Base-by-base conservation (phyloP, 345 rosid species). In the Ceriops tagal region DNA sequence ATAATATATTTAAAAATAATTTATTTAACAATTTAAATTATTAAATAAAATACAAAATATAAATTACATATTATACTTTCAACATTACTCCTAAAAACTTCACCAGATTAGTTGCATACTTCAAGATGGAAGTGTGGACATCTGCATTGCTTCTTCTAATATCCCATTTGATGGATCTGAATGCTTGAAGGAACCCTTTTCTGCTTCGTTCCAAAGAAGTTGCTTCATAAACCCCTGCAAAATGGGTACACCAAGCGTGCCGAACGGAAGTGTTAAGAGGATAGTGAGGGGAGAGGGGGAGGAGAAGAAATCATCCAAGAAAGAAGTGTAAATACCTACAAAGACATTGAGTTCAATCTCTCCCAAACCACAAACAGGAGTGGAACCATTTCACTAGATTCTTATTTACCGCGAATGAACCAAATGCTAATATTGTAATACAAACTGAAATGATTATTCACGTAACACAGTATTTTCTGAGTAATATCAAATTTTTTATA, bases 201-300 rank as follows among this genome's bases (percentile, higher is more conserved):
- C 77, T 82, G 67, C 80, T 57, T 49, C 83, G 89, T 47, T 87
- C 96, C 79, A 95, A 75, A 75, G 96, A 77, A 49, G 99, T 88
- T 5, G 96, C 96, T 64, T 90, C 90, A 53, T 80, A 82, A 80
- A 91, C 89, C 64, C 99, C 92, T 89, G 46, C 64, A 81, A 26
- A 21, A 55, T 62, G 19, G 31, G 32, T 1, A 28, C 22, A 53
- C 8, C 39, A 21, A 22, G 55, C 4, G 47, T 22, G 30, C 30
- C 20, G 30, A 49, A 46, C 30, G 3, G 30, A 28, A 28, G 30
- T 28, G 30, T 28, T 28, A 28, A 28, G 30, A 61, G 61, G 21
- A 3, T 28, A 61, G 55, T 16, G 30, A 5, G 21, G 6, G 21
- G 9, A 53, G 24, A 22, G 26, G 57, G 3, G 3, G 57, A 18